Conservation (phyloP, 306 rosid species). For the Lathyrus aphaca region DNA sequence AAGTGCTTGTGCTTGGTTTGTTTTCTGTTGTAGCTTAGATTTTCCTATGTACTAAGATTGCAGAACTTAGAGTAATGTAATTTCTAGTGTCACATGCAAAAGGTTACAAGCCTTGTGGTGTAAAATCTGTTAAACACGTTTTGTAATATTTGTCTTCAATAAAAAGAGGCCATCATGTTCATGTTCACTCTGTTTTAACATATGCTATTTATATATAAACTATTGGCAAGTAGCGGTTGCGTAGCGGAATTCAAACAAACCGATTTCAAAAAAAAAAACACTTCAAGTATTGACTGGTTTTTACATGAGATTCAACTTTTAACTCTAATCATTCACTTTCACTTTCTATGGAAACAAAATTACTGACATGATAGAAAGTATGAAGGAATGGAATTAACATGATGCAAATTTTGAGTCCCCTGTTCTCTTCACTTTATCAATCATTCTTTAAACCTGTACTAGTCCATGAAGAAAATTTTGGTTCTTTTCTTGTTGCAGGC, state of each 20-base stretch:
- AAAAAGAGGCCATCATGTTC: slow-evolving; percentile 3
- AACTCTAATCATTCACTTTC: slow-evolving; percentile 27
- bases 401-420: slow-evolving; percentile 20
- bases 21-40: slow-evolving; percentile 30
- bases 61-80: not conserved
- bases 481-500: slow-evolving; percentile 32
- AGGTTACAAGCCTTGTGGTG: slow-evolving; percentile 31
- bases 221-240: not conserved
- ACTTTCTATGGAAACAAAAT: slow-evolving; percentile 22
- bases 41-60: slow-evolving; percentile 23
- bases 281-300: not conserved
- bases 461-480: slow-evolving; percentile 19
- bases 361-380: slow-evolving; percentile 10
- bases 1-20: slow-evolving; percentile 7
- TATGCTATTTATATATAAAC: too few species aligned
- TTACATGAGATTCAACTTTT: slow-evolving; percentile 15
- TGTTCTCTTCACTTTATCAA: slow-evolving; percentile 10
- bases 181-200: not conserved
- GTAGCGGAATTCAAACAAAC: not conserved
- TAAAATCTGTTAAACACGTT: slow-evolving; percentile 13
- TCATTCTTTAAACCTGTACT: not conserved
- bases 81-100: slow-evolving; percentile 24
- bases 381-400: slow-evolving; percentile 18
- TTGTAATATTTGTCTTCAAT: slow-evolving; percentile 4
- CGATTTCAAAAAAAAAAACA: not conserved